Percentiles rank a stretch among this genome's conserved stretches.
Conservation (phyloP, 2,329 filamentous ascomycete species). For the Monilinia vaccinii-corymbosi region DNA sequence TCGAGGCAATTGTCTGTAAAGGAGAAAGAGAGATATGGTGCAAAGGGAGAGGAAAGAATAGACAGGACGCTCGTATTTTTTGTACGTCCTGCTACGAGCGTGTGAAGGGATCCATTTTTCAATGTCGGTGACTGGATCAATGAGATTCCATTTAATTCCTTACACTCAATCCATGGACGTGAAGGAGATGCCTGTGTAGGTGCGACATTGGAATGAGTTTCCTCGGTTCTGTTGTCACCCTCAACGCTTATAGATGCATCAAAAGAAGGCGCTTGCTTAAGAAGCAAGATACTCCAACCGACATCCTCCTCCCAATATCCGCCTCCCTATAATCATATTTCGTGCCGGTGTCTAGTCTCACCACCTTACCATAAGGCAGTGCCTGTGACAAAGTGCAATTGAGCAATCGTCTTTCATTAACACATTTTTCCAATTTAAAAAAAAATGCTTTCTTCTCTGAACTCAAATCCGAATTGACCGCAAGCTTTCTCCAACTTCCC, state of each 20-base stretch:
- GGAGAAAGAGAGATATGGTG: no score
- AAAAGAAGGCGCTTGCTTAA: background rate
- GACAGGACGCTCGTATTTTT: background rate
- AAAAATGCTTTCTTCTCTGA: background rate
- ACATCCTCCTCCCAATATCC: background rate
- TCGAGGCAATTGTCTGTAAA: no score
- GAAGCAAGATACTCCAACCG: background rate
- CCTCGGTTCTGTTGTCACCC: background rate
- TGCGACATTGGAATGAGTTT: background rate
- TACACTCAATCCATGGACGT: background rate
- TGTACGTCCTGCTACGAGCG: background rate
- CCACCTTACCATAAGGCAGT: background rate
- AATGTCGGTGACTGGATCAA: background rate
- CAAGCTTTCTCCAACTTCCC: background rate
- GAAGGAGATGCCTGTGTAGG: background rate
- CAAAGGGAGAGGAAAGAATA: no score
- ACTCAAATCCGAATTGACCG: background rate
- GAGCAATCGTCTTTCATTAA: background rate
- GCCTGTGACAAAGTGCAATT: background rate
- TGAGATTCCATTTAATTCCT: background rate
- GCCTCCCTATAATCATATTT: background rate
- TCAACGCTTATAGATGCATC: background rate
- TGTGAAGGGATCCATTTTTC: background rate
- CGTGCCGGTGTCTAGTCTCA: background rate
- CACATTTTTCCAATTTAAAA: background rate